phyloP scores from a whole-genome alignment of 441 rosid species.

The Adansonia grandidieri region DNA sequence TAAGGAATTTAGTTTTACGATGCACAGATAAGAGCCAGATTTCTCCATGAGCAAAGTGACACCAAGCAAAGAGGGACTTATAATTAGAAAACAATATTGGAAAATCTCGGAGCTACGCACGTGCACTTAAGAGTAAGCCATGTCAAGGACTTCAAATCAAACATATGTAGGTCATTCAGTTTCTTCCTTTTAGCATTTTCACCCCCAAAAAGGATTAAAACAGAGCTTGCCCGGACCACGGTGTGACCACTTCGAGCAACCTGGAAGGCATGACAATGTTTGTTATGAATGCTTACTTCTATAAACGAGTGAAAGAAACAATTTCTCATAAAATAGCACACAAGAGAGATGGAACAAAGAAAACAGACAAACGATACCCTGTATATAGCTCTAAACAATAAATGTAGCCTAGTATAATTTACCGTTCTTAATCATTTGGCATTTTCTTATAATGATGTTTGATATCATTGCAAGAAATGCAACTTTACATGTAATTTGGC shows the following conservation, averaged over 20 bases:
- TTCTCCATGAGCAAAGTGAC: slow-evolving; percentile 15
- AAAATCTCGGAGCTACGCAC: slow-evolving; percentile 48
- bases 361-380: not conserved
- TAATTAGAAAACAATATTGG: slow-evolving; percentile 8
- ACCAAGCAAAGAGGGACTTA: not conserved
- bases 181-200: slow-evolving; percentile 92
- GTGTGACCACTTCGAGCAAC: slow-evolving; percentile 88
- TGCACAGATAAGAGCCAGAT: not conserved
- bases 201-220: slow-evolving; percentile 86
- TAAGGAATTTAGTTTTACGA: not conserved
- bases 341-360: not conserved
- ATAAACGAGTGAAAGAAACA: not conserved
- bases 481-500: slow-evolving; percentile 6
- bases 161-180: slow-evolving; percentile 95
- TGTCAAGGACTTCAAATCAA: slow-evolving; percentile 88
- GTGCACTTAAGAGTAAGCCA: slow-evolving; percentile 99
- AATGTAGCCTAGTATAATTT: not conserved
- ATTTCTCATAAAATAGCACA: not conserved
- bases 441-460: not conserved
- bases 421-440: not conserved
- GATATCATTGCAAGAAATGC: not conserved
- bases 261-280: slow-evolving; percentile 43
- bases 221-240: slow-evolving; percentile 80
- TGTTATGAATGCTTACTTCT: slow-evolving; percentile 9
- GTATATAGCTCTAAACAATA: not conserved